Evolutionary conservation across 2,329 filamentous ascomycete genomes (phyloP).

Genomic region (Tolypocladium inflatum): DNA sequence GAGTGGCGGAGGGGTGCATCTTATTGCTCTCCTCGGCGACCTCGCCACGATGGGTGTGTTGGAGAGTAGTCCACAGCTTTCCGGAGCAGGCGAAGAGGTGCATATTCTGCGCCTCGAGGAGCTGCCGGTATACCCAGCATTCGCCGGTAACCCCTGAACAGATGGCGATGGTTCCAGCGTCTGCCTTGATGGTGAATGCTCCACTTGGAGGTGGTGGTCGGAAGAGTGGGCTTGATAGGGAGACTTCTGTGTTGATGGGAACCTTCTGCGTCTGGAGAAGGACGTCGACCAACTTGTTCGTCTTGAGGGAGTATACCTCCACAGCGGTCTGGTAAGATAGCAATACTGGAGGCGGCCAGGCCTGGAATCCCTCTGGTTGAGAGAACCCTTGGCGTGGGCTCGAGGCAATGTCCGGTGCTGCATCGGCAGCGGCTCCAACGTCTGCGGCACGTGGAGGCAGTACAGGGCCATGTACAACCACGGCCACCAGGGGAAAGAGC

Average conservation of each 20-base stretch:
- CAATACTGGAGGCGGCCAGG: constrained; percentile 28
- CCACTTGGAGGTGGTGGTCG: constrained; percentile 61
- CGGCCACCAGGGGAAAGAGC: constrained; percentile 64
- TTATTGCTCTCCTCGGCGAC: constrained; percentile 36
- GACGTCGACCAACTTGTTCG: constrained; percentile 60
- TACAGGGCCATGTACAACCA: constrained; percentile 72
- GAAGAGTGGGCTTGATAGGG: constrained; percentile 54
- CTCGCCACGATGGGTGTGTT: constrained; percentile 45
- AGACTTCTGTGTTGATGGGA: constrained; percentile 42
- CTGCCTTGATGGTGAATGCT: constrained; percentile 63
- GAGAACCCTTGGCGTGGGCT: constrained; percentile 30
- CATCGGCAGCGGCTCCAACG: constrained; percentile 19
- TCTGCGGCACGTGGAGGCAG: constrained; percentile 32
- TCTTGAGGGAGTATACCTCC: constrained; percentile 77
- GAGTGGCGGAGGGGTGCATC: constrained; percentile 21
- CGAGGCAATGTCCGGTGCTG: constrained; percentile 30
- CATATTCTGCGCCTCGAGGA: constrained; percentile 29
- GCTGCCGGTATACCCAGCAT: constrained; percentile 64
- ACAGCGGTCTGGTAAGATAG: constrained; percentile 77
- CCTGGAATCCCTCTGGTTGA: constrained; percentile 25
- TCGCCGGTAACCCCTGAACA: constrained; percentile 80
- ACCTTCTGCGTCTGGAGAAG: constrained; percentile 62
- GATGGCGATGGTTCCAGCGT: constrained; percentile 61
- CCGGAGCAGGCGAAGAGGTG: constrained; percentile 58
- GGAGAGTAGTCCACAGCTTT: constrained; percentile 86